Percentiles rank a stretch among this genome's conserved stretches.
phyloP scores from a whole-genome alignment of 2,329 filamentous ascomycete genomes.

The Trichocomaceae sp. region DNA sequence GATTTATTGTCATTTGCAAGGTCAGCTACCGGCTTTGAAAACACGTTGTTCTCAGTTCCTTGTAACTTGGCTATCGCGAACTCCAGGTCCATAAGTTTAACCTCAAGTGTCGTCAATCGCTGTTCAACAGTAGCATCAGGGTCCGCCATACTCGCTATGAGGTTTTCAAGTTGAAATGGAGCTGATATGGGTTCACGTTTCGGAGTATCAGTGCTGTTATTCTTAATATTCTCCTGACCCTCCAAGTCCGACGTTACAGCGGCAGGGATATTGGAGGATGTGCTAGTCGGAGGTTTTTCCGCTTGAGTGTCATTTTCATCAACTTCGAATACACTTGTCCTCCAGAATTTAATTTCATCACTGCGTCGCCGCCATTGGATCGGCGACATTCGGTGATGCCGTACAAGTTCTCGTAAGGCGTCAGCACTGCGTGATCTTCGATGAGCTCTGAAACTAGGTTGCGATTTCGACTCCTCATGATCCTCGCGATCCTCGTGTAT shows the following conservation, averaged over 20 bases:
- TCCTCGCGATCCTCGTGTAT: conserved; percentile 6
- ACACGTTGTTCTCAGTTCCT: conserved; percentile 23
- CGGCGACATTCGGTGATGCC: conserved; percentile 33
- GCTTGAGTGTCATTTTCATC: conserved; percentile 15
- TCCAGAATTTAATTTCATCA: conserved; percentile 34
- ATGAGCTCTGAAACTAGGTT: conserved; percentile 24
- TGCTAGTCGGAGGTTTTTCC: conserved; percentile 12
- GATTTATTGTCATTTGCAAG: conserved; percentile 9
- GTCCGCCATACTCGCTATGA: conserved; percentile 35
- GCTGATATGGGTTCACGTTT: conserved; percentile 20
- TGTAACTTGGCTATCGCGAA: conserved; percentile 46
- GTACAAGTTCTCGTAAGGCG: conserved; percentile 31
- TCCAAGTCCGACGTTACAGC: neutral
- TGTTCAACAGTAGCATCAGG: conserved; percentile 40
- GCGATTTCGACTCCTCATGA: conserved; percentile 7
- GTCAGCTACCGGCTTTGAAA: conserved; percentile 12
- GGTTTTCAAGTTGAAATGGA: conserved; percentile 31
- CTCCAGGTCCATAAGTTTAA: conserved; percentile 46
- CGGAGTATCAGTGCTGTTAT: conserved; percentile 13
- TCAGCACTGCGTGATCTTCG: conserved; percentile 42
- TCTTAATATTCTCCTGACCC: conserved; percentile 1
- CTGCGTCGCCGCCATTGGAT: conserved; percentile 38
- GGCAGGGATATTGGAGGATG: neutral
- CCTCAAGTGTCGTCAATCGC: conserved; percentile 44
- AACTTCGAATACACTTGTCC: conserved; percentile 27